Conservation (phyloP, 768 basidiomycete species). For the Suillus subaureus region DNA sequence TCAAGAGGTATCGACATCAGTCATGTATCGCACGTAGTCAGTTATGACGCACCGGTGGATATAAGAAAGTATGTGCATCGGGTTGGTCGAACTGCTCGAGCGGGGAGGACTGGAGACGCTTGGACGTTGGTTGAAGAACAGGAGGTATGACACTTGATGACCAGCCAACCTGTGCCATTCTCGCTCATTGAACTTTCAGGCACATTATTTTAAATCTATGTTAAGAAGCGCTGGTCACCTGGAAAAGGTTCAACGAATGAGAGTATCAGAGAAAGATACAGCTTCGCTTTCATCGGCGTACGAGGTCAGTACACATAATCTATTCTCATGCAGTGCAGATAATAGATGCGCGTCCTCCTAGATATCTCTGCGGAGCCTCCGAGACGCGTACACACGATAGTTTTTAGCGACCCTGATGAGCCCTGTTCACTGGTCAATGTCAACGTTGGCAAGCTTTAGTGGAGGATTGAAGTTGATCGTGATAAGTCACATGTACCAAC, state of each 20-base stretch:
- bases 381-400: slow-evolving; percentile 28
- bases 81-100: slow-evolving; percentile 93
- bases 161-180: background rate
- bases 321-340: background rate
- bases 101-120: slow-evolving; percentile 84
- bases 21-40: slow-evolving; percentile 90
- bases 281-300: slow-evolving; percentile 59
- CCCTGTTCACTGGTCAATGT: background rate
- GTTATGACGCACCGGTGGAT: slow-evolving; percentile 95
- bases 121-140: slow-evolving; percentile 98
- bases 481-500: background rate
- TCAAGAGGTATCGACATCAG: slow-evolving; percentile 95
- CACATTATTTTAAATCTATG: slow-evolving; percentile 86
- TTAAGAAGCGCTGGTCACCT: slow-evolving; percentile 72
- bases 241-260: slow-evolving; percentile 65
- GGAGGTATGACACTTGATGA: slow-evolving; percentile 50
- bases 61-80: slow-evolving; percentile 98
- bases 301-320: slow-evolving; percentile 50
- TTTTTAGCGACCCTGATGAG: background rate
- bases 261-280: slow-evolving; percentile 63
- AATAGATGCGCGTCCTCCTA: slow-evolving; percentile 18
- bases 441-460: background rate
- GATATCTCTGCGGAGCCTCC: slow-evolving; percentile 32
- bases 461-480: background rate
- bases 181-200: slow-evolving; percentile 44